These are phyloP conservation scores for Coemansia sp. DNA, from an alignment of 371 early-diverging fungal genomes.

Conservation along the genomic window DNA sequence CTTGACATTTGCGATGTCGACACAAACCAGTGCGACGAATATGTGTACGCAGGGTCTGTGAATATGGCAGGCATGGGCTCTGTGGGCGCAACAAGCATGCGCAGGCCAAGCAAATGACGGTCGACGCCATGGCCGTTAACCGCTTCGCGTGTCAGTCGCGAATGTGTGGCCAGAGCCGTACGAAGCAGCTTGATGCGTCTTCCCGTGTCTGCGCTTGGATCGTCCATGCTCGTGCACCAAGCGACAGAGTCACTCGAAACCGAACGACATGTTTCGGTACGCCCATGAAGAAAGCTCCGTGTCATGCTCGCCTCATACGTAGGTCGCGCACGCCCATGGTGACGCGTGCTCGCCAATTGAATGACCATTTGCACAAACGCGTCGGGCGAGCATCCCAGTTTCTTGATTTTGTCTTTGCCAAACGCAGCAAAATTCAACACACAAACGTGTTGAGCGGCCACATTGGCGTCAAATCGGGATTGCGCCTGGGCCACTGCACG, in stretches of 20 bases:
- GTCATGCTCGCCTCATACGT: slow-evolving; percentile 95
- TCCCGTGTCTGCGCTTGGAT: slow-evolving; percentile 55
- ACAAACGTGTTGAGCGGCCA: slow-evolving; percentile 75
- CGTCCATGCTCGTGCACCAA: slow-evolving; percentile 86
- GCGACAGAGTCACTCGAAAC: slow-evolving; percentile 76
- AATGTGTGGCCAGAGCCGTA: slow-evolving; percentile 74
- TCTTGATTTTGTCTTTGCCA: slow-evolving; percentile 87
- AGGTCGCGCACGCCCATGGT: slow-evolving; percentile 71
- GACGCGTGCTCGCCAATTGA: slow-evolving; percentile 92
- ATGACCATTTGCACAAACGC: slow-evolving; percentile 94
- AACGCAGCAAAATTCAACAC: slow-evolving; percentile 80
- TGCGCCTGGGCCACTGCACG: slow-evolving; percentile 64
- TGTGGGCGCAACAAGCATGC: slow-evolving; percentile 61
- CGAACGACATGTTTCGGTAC: slow-evolving; percentile 93
- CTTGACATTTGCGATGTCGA: slow-evolving; percentile 91
- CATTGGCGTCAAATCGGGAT: slow-evolving; percentile 65
- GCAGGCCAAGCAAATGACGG: slow-evolving; percentile 85
- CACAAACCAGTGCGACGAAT: slow-evolving; percentile 88
- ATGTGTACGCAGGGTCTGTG: slow-evolving; percentile 74
- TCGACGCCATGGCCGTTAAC: slow-evolving; percentile 87
- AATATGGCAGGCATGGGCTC: slow-evolving; percentile 84
- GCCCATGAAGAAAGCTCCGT: slow-evolving; percentile 85
- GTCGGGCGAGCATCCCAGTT: slow-evolving; percentile 78
- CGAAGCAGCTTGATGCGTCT: slow-evolving; percentile 69
- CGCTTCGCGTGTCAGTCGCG: slow-evolving; percentile 75